These are phyloP conservation scores for Malassezia brasiliensis DNA, from an alignment of 1,284 basidiomycete species.

Conservation along the genomic window DNA sequence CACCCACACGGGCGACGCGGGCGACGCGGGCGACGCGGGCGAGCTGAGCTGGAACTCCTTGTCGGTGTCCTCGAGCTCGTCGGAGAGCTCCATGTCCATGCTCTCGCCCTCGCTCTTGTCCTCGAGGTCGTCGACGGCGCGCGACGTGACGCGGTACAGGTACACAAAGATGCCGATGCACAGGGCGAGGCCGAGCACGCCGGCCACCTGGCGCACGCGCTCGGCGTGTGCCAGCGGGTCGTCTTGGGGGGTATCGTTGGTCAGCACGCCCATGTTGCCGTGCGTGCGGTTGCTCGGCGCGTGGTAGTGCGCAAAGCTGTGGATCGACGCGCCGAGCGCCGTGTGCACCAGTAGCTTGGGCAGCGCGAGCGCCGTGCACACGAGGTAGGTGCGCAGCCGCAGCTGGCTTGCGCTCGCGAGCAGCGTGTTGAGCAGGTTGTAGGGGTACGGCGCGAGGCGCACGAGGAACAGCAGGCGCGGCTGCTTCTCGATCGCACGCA, in stretches of 20 bases:
- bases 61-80: neutral
- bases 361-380: conserved; percentile 69
- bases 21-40: neutral
- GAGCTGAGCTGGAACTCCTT: neutral
- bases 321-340: conserved; percentile 67
- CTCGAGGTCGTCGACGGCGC: conserved; percentile 65
- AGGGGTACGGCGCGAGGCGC: conserved; percentile 58
- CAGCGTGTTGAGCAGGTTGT: conserved; percentile 79
- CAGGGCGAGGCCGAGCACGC: conserved; percentile 60
- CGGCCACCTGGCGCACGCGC: conserved; percentile 58
- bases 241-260: neutral
- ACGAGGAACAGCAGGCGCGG: conserved; percentile 75
- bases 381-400: conserved; percentile 64
- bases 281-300: conserved; percentile 10
- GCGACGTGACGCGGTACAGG: conserved; percentile 65
- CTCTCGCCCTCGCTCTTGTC: conserved; percentile 27
- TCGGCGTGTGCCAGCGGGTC: conserved; percentile 47
- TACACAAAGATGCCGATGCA: conserved; percentile 70
- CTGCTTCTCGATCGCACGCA: conserved; percentile 73
- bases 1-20: neutral
- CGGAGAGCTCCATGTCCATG: conserved; percentile 9
- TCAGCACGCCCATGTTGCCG: neutral
- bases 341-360: conserved; percentile 80
- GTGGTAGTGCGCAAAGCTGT: conserved; percentile 66
- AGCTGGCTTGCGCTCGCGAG: conserved; percentile 76